Base-by-base conservation (phyloP, 106 monocot species). In the Phalaenopsis aphrodite region DNA sequence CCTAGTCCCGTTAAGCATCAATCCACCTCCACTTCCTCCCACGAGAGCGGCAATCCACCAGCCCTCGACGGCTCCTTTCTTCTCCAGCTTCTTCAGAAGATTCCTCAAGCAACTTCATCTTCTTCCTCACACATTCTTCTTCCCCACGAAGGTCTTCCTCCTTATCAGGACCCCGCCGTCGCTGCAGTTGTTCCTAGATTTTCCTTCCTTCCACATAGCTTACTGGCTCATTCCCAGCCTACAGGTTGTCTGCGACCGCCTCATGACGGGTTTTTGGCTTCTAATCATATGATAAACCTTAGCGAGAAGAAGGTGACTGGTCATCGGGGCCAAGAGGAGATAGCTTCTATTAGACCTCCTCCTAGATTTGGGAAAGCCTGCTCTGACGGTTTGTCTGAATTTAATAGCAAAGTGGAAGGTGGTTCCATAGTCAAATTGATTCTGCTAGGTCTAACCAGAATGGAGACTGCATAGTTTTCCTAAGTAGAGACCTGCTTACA, bases 341-440 rank as follows among this genome's bases (percentile, higher is more conserved):
- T 30, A 30, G 30, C 30, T 30, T 30, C 30, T 30, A 30, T 30
- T 30, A 30, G 30, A 30, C 30, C 30, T 30, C 30, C 30, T 30
- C 30, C 75, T 45, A 47, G 75, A 75, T 75, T 75, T 23, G 46
- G 75, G 45, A 45, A 75, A 10, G 23, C 2, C 8, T 9, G 6
- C 7, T 48, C 21, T 45, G 21, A 23, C 48, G 47, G 43, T 30
- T 30, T 30, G 30, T 30, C 30, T 30, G 30, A 30, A 30, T 30
- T 75, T 48, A 75, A 45, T 15, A 75, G 12, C 0, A 46, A 75
- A 75, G 10, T 75, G 7, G 75, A 75, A 48, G 46, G 21, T 21
- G 47, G 75, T 75, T 6, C 16, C 47, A 21, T 75, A 48, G 47
- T 46, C 46, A 75, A 45, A 75, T 75, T 47, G 75, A 21, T 75